Evolutionary conservation across 1,284 basidiomycete genomes (phyloP).

Genomic region (Apiotrichum brassicae): DNA sequence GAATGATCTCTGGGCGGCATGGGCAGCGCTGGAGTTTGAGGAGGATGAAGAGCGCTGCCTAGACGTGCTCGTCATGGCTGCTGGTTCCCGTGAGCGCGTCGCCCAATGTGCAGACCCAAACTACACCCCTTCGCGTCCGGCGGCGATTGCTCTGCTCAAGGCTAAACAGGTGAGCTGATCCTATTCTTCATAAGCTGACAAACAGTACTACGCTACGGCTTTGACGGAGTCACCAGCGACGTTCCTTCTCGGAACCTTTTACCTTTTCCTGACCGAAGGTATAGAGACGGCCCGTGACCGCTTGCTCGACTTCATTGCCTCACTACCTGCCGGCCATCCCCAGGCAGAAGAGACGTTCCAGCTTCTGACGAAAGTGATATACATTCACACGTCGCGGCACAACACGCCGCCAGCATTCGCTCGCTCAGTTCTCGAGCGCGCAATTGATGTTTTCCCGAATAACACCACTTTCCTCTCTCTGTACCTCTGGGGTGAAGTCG

Average conservation of each 20-base stretch:
- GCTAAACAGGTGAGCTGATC: conserved; percentile 28
- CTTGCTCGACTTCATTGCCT: conserved; percentile 12
- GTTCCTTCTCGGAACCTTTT: conserved; percentile 30
- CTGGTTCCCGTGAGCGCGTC: conserved; percentile 3
- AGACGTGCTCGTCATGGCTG: conserved; percentile 27
- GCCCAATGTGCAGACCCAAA: neutral
- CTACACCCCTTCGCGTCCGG: conserved; percentile 3
- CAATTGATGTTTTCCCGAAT: conserved; percentile 44
- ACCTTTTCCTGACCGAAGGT: conserved; percentile 24
- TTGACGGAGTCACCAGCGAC: conserved; percentile 10
- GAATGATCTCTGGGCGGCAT: conserved; percentile 69
- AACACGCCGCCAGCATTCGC: conserved; percentile 33
- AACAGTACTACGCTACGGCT: conserved; percentile 17
- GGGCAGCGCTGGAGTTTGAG: conserved; percentile 75
- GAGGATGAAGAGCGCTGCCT: conserved; percentile 22
- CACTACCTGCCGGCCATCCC: conserved; percentile 16
- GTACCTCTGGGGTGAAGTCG: conserved; percentile 45
- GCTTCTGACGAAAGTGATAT: conserved; percentile 40
- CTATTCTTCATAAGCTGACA: neutral
- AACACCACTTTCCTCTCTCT: conserved; percentile 48
- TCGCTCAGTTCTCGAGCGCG: conserved; percentile 42
- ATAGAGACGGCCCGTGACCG: conserved; percentile 19
- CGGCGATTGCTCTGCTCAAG: conserved; percentile 30
- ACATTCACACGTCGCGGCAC: conserved; percentile 32
- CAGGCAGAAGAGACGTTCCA: conserved; percentile 44